phyloP scores from a whole-genome alignment of 441 rosid species.

The Erodium chrysanthum region DNA sequence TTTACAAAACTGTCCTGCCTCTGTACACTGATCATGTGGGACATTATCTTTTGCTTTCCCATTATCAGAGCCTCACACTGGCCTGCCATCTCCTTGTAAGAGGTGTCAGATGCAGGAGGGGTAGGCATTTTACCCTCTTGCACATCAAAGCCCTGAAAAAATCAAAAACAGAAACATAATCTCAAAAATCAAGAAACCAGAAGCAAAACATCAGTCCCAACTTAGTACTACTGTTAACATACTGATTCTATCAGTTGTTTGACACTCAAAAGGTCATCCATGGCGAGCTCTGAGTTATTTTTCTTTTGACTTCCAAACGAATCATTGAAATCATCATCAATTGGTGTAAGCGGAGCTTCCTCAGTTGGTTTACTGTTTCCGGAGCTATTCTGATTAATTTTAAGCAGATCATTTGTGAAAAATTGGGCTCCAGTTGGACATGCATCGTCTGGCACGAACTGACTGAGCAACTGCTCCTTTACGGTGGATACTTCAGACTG shows the following conservation, averaged over 20 bases:
- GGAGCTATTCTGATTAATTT: slow-evolving; percentile 30
- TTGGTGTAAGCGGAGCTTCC: slow-evolving; percentile 25
- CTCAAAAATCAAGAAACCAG: neutral
- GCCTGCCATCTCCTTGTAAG: slow-evolving; percentile 55
- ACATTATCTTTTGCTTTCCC: slow-evolving; percentile 62
- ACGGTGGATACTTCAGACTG: slow-evolving; percentile 50
- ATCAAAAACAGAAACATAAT: neutral
- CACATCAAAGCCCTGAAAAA: slow-evolving; percentile 41
- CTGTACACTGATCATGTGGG: slow-evolving; percentile 34
- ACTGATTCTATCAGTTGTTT: slow-evolving; percentile 64
- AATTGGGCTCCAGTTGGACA: slow-evolving; percentile 67
- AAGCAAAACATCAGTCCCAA: neutral
- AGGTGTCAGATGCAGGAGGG: slow-evolving; percentile 36
- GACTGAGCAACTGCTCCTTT: slow-evolving; percentile 47
- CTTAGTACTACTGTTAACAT: slow-evolving; percentile 19
- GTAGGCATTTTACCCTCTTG: slow-evolving; percentile 48
- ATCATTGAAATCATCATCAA: slow-evolving; percentile 43
- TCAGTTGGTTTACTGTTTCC: slow-evolving; percentile 27
- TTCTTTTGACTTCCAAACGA: slow-evolving; percentile 30
- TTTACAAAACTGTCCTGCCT: slow-evolving; percentile 30
- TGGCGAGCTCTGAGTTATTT: slow-evolving; percentile 20
- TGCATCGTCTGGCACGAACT: slow-evolving; percentile 73
- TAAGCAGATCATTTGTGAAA: slow-evolving; percentile 34
- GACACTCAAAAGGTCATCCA: slow-evolving; percentile 37
- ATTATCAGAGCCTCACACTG: slow-evolving; percentile 56